Evolutionary conservation across 768 basidiomycete genomes (phyloP), one percentile per base, ranked within the genome.

Genomic region (Phanerochaete carnosa): DNA sequence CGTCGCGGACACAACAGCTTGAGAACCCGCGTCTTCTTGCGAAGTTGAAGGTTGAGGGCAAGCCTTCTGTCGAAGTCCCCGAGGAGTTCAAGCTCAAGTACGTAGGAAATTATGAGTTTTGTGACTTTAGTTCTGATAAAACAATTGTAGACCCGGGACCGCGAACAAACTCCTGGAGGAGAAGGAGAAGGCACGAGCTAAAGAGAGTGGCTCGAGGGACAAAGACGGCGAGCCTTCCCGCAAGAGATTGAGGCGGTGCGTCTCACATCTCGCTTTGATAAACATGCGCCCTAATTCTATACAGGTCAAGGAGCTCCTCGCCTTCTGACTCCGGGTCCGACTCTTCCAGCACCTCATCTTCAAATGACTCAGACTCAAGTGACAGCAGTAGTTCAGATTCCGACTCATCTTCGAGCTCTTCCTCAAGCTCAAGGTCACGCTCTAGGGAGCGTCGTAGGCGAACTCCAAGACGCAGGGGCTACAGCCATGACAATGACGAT

Each of bases 1-100:
- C 95, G 1, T 94, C 93, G 35, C 84, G 94, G 45, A 92, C 92
- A 1, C 83, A 94, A 66, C 86, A 88, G 72, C 82, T 98, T 16
- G 89, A 94, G 67, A 91, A 92, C 58, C 93, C 93, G 2, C 78
- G 74, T 25, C 52, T 84, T 1, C 75, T 89, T 8, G 81, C 86
- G 3, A 91, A 91, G 72, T 72, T 89, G 39, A 88, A 84, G 72
- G 76, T 79, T 0, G 84, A 87, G 8, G 88, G 88, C 11, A 86
- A 87, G 65, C 92, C 93, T 3, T 85, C 85, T 19, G 87, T 92
- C 0, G 91, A 93, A 62, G 84, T 94, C 12, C 94, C 94, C 3
- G 94, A 95, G 62, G 95, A 97, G 72, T 95, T 97, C 74, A 93
- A 86, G 79, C 81, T 75, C 62, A 87, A 88, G 91, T 92, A 58